Evolutionary conservation across 1,284 basidiomycete species (phyloP).

Genomic region (Trametes versicolor): DNA sequence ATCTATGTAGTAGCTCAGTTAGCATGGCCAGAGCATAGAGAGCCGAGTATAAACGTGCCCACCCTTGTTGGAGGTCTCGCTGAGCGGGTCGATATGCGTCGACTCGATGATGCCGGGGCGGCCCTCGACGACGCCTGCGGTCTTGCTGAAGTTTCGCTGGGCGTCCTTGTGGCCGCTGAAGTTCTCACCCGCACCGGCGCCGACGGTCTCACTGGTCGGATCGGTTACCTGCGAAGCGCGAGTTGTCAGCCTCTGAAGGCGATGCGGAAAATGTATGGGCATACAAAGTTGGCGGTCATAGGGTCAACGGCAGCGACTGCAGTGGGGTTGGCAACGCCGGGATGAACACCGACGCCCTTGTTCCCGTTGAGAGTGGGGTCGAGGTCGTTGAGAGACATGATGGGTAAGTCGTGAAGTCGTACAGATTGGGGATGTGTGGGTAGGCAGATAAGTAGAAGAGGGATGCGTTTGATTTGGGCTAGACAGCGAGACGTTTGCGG

Average conservation of each 20-base stretch:
- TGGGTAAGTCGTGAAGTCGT: conserved; percentile 8
- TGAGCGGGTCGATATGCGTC: conserved; percentile 59
- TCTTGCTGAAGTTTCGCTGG: conserved; percentile 48
- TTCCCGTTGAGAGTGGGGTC: conserved; percentile 44
- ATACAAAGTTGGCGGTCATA: conserved; percentile 54
- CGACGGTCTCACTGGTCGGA: conserved; percentile 49
- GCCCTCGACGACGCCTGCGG: conserved; percentile 59
- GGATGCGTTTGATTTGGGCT: background rate
- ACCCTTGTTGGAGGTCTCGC: conserved; percentile 56
- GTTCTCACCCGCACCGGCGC: conserved; percentile 53
- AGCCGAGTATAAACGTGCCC: conserved; percentile 13
- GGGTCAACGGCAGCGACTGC: conserved; percentile 49
- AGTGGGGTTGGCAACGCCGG: conserved; percentile 59
- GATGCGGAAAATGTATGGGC: conserved; percentile 27
- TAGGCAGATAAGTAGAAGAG: background rate
- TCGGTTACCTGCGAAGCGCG: conserved; percentile 47
- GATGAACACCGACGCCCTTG: conserved; percentile 51
- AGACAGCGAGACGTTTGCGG: background rate
- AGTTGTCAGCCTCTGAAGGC: background rate
- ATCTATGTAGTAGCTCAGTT: conserved; percentile 40
- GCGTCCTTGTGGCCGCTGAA: conserved; percentile 52
- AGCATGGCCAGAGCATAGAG: background rate
- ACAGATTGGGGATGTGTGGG: conserved; percentile 3
- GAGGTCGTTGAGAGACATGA: conserved; percentile 48
- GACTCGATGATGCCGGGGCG: conserved; percentile 63